Evolutionary conservation across 2,329 filamentous ascomycete genomes (phyloP), one percentile per base, ranked within the genome.

Genomic region (Parasarocladium wereldwijsianum): DNA sequence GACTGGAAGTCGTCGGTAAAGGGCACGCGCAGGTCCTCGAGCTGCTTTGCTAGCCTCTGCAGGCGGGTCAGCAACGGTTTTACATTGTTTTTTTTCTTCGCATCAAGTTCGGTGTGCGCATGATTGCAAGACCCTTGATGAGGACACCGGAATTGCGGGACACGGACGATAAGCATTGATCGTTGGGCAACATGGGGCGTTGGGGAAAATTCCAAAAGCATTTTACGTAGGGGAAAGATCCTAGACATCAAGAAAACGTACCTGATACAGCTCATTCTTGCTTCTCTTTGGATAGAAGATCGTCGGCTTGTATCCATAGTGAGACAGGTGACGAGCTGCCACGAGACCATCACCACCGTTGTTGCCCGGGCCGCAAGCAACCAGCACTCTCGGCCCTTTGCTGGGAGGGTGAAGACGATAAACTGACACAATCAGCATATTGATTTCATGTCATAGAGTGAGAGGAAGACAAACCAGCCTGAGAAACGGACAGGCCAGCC

Each of bases 201-300:
- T n/a, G n/a, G n/a, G n/a, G n/a, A n/a, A n/a, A n/a, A n/a, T n/a
- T n/a, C n/a, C n/a, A n/a, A n/a, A n/a, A n/a, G n/a, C n/a, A n/a
- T n/a, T n/a, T n/a, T n/a, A n/a, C n/a, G n/a, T n/a, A n/a, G n/a
- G n/a, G n/a, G n/a, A n/a, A n/a, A n/a, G 15, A 22, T n/a, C 22
- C 33, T 38, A 32, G 22, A 16, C 17, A 32, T 20, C 14, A 19
- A 29, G 16, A 19, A 28, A 6, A 42, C 54, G 41, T 54, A 84
- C 81, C 60, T 82, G 70, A 48, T 93, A 96, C 4, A 96, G 64
- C 28, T 93, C 85, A 40, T 85, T 87, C 49, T 87, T 90, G 51
- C 77, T 76, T 32, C 83, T 72, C 54, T 96, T 96, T 1, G 90
- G 90, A 46, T 93, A 96, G 60, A 90, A 96, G 25, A 98, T 64